A percentile compares a stretch with the other conserved stretches of the same genome.
These are phyloP conservation scores for Lasiodiplodia sp. DNA, from an alignment of 2,329 filamentous ascomycete genomes.

Conservation along the genomic window DNA sequence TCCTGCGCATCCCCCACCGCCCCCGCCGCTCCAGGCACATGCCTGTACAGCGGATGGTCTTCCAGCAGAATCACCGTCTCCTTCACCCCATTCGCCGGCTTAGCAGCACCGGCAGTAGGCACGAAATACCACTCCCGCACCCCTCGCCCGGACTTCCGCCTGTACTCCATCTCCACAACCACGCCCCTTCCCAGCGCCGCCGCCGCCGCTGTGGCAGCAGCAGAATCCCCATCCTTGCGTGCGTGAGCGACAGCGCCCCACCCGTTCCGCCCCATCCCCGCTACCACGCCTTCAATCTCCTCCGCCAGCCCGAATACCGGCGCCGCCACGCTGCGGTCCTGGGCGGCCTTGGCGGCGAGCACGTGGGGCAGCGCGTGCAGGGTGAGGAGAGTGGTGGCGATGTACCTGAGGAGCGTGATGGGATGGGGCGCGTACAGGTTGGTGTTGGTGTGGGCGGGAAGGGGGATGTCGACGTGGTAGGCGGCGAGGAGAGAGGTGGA, in stretches of 20 bases:
- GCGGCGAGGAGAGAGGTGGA: constrained; percentile 75
- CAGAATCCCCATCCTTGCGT: no score
- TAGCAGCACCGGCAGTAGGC: constrained; percentile 42
- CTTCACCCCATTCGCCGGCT: constrained; percentile 36
- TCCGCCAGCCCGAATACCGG: constrained; percentile 82
- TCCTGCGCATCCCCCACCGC: constrained; percentile 40
- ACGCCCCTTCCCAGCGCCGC: constrained; percentile 57
- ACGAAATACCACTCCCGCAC: constrained; percentile 74
- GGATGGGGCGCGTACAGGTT: constrained; percentile 55
- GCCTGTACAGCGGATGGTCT: constrained; percentile 76
- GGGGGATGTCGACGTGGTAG: constrained; percentile 83
- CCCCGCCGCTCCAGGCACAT: constrained; percentile 42
- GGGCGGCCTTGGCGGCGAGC: constrained; percentile 75
- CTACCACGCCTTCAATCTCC: constrained; percentile 77
- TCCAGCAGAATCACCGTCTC: constrained; percentile 70
- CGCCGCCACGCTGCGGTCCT: constrained; percentile 75
- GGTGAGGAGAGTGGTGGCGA: constrained; percentile 86
- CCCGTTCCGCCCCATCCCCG: constrained; percentile 68
- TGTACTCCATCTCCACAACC: constrained; percentile 85
- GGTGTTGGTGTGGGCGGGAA: constrained; percentile 45
- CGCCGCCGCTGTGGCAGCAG: no score
- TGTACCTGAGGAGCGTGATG: constrained; percentile 76
- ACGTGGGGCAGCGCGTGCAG: constrained; percentile 77
- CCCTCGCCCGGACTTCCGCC: constrained; percentile 80
- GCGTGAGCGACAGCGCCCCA: constrained; percentile 4